Percentiles rank a stretch among this genome's conserved stretches.
Evolutionary conservation across 768 basidiomycete genomes (phyloP).

Genomic region (Russula olivacea): DNA sequence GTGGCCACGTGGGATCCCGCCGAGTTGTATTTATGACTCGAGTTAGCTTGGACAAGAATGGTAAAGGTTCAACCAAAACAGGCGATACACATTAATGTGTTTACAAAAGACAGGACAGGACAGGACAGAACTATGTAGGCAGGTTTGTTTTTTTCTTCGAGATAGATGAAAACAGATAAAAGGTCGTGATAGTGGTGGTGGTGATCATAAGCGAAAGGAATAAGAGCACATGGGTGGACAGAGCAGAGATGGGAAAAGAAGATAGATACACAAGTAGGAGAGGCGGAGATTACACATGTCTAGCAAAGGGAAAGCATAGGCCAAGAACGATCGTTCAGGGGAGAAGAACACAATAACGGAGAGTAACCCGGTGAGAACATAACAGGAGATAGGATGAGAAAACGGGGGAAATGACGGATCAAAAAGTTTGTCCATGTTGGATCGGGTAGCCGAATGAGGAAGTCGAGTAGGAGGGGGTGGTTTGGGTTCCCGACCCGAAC

Average conservation of each 20-base stretch:
- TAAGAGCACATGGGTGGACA: background rate
- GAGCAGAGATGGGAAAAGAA: background rate
- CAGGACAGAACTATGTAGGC: background rate
- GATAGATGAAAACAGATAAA: background rate
- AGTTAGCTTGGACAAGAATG: background rate
- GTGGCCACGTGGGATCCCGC: too few relatives aligned
- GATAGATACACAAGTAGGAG: constrained; percentile 7
- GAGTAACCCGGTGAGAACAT: background rate
- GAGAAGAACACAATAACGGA: background rate
- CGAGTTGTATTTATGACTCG: too few relatives aligned
- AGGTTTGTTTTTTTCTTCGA: background rate
- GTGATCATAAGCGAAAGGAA: background rate
- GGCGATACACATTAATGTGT: background rate
- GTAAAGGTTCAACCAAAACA: background rate
- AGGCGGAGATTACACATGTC: background rate
- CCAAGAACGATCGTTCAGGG: constrained; percentile 8
- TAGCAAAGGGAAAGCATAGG: constrained; percentile 9
- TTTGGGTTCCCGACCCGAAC: background rate
- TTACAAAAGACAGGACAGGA: background rate
- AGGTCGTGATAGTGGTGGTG: background rate
- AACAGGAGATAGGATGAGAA: background rate
- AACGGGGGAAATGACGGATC: background rate
- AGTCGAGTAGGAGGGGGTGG: background rate
- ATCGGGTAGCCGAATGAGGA: background rate
- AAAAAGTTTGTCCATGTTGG: background rate